Percentiles rank a stretch among this genome's conserved stretches.
Evolutionary conservation across 345 rosid species (phyloP).

Genomic region (Heritiera littoralis): DNA sequence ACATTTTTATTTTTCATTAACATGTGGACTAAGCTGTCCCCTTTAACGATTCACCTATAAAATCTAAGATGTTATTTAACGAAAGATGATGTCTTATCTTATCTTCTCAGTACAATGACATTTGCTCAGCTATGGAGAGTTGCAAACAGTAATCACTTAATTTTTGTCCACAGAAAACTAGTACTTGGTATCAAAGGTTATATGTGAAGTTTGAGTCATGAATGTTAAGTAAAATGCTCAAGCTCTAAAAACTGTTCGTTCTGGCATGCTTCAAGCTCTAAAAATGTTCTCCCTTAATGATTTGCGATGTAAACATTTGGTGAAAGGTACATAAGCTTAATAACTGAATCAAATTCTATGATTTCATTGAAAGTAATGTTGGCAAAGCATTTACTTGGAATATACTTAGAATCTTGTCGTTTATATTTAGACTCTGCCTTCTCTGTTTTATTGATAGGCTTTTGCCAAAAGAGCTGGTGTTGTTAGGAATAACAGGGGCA

Average conservation of each 20-base stretch:
- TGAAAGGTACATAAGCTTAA: too few relatives aligned
- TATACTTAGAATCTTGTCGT: not conserved
- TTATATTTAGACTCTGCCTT: not conserved
- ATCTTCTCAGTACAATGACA: not conserved
- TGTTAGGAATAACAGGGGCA: conserved; percentile 59
- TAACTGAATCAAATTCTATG: not conserved
- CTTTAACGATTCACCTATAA: not conserved
- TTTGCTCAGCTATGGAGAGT: not conserved
- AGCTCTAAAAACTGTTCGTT: not conserved
- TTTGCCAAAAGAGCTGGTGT: conserved; percentile 67
- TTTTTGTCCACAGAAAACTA: not conserved
- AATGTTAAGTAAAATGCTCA: not conserved
- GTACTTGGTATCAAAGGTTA: not conserved
- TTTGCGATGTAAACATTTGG: not conserved
- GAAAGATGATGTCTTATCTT: not conserved
- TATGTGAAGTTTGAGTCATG: not conserved
- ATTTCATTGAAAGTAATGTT: not conserved
- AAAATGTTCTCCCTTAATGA: not conserved
- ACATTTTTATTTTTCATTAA: not conserved
- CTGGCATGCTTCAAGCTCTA: not conserved
- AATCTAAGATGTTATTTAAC: not conserved
- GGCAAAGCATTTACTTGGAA: not conserved
- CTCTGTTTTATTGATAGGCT: conserved; percentile 48
- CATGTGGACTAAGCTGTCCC: not conserved
- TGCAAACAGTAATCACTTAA: not conserved